Base-by-base conservation (phyloP, 2,329 filamentous ascomycete genomes). In the Diaporthe citri region DNA sequence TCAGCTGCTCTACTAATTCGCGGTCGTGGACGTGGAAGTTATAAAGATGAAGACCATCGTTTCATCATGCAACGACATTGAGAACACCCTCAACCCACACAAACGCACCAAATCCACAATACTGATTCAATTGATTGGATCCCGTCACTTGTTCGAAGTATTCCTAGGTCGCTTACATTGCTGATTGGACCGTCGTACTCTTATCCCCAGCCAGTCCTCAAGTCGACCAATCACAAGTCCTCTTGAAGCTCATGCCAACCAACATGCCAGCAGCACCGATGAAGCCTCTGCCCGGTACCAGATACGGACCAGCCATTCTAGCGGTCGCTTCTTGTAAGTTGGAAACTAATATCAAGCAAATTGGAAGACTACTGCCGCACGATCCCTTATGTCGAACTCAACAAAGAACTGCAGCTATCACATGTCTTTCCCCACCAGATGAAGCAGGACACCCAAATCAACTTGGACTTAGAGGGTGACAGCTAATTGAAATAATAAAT, bases 251-350 rank as follows among this genome's bases (percentile, higher is more conserved):
- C 15, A 67, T 39, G 20, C 31, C 56, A 36, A 28, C 31, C 56
- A 36, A 34, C 51, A 43, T 60, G 43, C 55, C 71, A 41, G 62
- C 36, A 56, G 57, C 51, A 48, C 48, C 64, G 8, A 66, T 74
- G 31, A 75, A 75, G 57, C 57, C 66, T 34, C 41, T 74, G 12
- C 57, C 64, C 41, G 74, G 74, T 67, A 66, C 74, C 48, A 75
- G 71, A 41, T 75, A 74, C 31, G 74, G 74, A 4, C 74, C 71
- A 48, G 71, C 74, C 13, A 41, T 75, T 48, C 39, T 62, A 43
- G 64, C 64, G 4, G 57, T 71, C 41, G 52, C 46, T 20, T 69
- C 62, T 28, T 67, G 72, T 73, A 69, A 48, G 72, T 67, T 17
- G 25, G 2, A 1, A 36, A 2, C 5, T 25, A 7, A 12, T 2